A percentile compares a stretch with the other conserved stretches of the same genome.
Conservation (phyloP, 2,329 filamentous ascomycete genomes). For the Fusarium ramigenum region DNA sequence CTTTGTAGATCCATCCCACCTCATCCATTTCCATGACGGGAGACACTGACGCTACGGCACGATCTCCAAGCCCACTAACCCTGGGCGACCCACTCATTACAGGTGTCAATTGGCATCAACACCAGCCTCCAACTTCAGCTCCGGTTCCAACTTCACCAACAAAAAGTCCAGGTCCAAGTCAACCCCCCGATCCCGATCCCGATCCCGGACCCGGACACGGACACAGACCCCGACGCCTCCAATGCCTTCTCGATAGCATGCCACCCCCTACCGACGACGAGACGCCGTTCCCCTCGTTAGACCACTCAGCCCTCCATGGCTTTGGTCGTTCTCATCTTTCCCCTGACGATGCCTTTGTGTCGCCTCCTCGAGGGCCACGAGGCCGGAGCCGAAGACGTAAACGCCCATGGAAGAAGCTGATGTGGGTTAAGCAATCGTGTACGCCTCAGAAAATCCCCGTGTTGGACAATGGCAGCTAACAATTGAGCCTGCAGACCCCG, state of each 20-base stretch:
- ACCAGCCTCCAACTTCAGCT: constrained; percentile 8
- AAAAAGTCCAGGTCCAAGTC: constrained; percentile 7
- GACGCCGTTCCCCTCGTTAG: constrained; percentile 48
- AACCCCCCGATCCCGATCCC: not conserved
- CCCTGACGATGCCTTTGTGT: constrained; percentile 84
- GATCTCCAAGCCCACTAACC: constrained; percentile 34
- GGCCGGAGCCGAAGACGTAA: constrained; percentile 75
- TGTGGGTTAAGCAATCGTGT: constrained; percentile 98
- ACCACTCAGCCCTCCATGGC: constrained; percentile 44
- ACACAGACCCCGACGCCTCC: constrained; percentile 5
- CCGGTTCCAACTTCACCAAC: not conserved
- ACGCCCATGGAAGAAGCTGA: constrained; percentile 89
- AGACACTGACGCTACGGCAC: constrained; percentile 15
- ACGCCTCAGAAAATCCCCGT: constrained; percentile 24
- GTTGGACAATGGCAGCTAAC: constrained; percentile 6
- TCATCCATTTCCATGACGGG: constrained; percentile 15
- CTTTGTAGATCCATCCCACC: constrained; percentile 1
- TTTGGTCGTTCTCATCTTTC: constrained; percentile 75
- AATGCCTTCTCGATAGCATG: constrained; percentile 43
- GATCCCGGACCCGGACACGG: not conserved
- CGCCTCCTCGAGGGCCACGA: constrained; percentile 65
- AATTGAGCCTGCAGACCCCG: constrained; percentile 72
- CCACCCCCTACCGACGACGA: constrained; percentile 53
- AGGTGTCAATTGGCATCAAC: constrained; percentile 30
- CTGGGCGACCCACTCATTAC: constrained; percentile 30